phyloP scores from a whole-genome alignment of 2,329 filamentous ascomycete genomes.

The Neospermospora avenae region DNA sequence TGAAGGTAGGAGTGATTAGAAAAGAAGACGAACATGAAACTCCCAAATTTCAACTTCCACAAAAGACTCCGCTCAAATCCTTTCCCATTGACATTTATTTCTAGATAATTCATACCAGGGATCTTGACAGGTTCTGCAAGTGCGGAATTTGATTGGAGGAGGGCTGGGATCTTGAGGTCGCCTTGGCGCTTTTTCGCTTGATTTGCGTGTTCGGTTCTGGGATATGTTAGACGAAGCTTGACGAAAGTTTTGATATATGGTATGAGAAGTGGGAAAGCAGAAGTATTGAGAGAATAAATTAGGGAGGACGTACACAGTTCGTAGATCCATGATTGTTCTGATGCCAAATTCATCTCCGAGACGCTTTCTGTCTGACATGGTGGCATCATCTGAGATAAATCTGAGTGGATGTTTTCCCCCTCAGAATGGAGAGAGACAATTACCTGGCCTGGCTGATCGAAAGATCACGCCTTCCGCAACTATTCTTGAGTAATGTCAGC shows the following conservation, averaged over 20 bases:
- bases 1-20: neutral
- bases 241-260: no score
- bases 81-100: slow-evolving; percentile 71
- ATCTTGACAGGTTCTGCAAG: slow-evolving; percentile 58
- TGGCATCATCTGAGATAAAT: slow-evolving; percentile 63
- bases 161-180: slow-evolving; percentile 43
- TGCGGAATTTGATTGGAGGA: slow-evolving; percentile 47
- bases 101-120: slow-evolving; percentile 57
- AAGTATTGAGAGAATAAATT: neutral
- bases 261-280: neutral
- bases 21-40: slow-evolving; percentile 51
- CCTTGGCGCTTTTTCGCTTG: slow-evolving; percentile 59
- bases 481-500: slow-evolving; percentile 33
- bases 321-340: slow-evolving; percentile 72
- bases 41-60: slow-evolving; percentile 64
- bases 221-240: neutral
- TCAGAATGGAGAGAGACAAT: slow-evolving; percentile 16
- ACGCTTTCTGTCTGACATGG: slow-evolving; percentile 56
- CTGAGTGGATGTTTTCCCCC: slow-evolving; percentile 18
- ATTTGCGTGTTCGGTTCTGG: slow-evolving; percentile 69
- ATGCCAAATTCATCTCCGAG: slow-evolving; percentile 61
- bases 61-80: slow-evolving; percentile 67
- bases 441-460: slow-evolving; percentile 63
- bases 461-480: slow-evolving; percentile 63
- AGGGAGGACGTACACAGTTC: slow-evolving; percentile 59